Evolutionary conservation across 352 stramenopile genomes (phyloP).

Genomic region (Pythium chondricola): DNA sequence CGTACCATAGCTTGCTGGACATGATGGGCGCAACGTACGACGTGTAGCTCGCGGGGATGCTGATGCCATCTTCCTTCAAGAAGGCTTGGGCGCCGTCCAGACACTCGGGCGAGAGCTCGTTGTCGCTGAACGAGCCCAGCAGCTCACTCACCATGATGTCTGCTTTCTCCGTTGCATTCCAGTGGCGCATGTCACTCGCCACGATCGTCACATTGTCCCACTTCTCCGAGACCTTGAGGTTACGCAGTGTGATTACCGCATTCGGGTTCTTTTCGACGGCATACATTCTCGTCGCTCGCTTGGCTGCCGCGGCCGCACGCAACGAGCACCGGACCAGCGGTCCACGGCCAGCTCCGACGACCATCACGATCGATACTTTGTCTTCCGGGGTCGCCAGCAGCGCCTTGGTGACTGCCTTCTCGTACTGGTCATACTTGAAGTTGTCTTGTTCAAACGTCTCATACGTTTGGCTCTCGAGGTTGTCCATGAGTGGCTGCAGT

Average conservation of each 20-base stretch:
- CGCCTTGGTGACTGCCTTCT: constrained; percentile 87
- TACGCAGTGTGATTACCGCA: constrained; percentile 92
- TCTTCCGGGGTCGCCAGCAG: constrained; percentile 48
- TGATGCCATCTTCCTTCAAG: constrained; percentile 86
- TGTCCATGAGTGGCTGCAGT: constrained; percentile 97
- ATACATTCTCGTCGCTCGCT: constrained; percentile 85
- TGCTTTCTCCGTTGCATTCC: constrained; percentile 72
- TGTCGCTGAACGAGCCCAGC: constrained; percentile 96
- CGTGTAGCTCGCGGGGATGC: constrained; percentile 90
- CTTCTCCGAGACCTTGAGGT: constrained; percentile 80
- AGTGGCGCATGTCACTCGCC: constrained; percentile 81
- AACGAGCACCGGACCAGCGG: constrained; percentile 91
- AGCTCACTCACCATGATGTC: constrained; percentile 97
- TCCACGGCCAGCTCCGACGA: constrained; percentile 93
- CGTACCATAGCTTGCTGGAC: constrained; percentile 91
- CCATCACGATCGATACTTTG: constrained; percentile 79
- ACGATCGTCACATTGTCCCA: constrained; percentile 86
- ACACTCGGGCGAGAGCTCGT: constrained; percentile 98
- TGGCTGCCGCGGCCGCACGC: constrained; percentile 50
- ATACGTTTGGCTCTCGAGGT: constrained; percentile 98
- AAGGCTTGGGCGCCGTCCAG: constrained; percentile 93
- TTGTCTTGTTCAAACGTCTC: constrained; percentile 98
- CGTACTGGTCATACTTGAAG: constrained; percentile 98
- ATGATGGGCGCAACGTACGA: constrained; percentile 94
- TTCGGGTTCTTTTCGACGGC: constrained; percentile 99